Evolutionary conservation across 23 red algal species (phyloP).

Genomic region (Gracilaria caudata): DNA sequence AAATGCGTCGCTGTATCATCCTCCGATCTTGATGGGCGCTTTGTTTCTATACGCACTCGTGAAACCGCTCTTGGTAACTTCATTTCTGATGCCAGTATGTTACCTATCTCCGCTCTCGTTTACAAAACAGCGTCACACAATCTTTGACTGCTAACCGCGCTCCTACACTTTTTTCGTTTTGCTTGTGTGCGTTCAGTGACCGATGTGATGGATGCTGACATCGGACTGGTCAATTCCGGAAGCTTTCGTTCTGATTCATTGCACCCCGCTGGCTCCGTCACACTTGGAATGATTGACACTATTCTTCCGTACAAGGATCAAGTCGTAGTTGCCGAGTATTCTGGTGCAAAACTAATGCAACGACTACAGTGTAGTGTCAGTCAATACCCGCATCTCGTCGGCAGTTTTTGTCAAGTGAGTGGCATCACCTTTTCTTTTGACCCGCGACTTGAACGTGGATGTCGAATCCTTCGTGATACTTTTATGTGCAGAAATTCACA

Average conservation of each 20-base stretch:
- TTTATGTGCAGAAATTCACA: neutral
- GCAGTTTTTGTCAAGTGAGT: conserved; percentile 60
- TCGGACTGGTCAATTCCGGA: conserved; percentile 68
- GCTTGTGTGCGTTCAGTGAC: conserved; percentile 14
- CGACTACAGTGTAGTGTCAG: conserved; percentile 46
- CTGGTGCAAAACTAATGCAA: conserved; percentile 34
- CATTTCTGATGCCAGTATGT: conserved; percentile 56
- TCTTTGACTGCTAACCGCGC: neutral
- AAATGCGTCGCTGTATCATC: conserved; percentile 23
- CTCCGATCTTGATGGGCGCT: conserved; percentile 42
- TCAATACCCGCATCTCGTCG: conserved; percentile 51
- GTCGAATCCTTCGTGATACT: conserved; percentile 12
- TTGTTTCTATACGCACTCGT: conserved; percentile 61
- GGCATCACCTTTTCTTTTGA: conserved; percentile 69
- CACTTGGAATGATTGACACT: conserved; percentile 32
- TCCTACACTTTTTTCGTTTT: neutral
- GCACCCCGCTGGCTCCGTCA: conserved; percentile 43
- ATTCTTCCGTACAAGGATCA: conserved; percentile 64
- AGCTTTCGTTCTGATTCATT: conserved; percentile 69
- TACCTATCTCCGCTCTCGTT: neutral
- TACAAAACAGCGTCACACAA: too few relatives aligned
- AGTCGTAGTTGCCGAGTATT: conserved; percentile 20
- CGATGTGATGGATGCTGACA: conserved; percentile 27
- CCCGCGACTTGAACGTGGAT: conserved; percentile 41
- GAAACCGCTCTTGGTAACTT: conserved; percentile 65